Conservation (phyloP, 768 basidiomycete genomes). For the Psilocybe sp. region DNA sequence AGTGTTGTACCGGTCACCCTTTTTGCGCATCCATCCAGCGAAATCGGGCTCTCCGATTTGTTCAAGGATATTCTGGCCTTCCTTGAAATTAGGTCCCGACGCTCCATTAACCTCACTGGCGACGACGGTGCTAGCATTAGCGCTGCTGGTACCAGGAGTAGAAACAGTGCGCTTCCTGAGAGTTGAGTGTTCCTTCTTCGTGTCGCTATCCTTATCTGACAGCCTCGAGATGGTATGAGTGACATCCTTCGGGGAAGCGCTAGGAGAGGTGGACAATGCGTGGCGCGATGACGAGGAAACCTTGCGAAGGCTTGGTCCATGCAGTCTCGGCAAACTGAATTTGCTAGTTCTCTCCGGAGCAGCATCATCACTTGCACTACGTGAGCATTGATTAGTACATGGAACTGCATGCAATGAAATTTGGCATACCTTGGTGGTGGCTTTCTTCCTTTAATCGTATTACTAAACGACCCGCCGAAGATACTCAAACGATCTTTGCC, state of each 20-base stretch:
- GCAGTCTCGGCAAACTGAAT: slow-evolving; percentile 49
- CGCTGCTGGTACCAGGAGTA: slow-evolving; percentile 13
- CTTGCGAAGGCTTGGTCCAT: slow-evolving; percentile 38
- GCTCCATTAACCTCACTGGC: slow-evolving; percentile 14
- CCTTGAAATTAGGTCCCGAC: slow-evolving; percentile 38
- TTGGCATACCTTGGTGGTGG: slow-evolving; percentile 71
- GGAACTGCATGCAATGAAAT: slow-evolving; percentile 1
- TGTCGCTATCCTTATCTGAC: slow-evolving; percentile 15
- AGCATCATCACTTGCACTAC: slow-evolving; percentile 27
- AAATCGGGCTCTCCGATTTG: slow-evolving; percentile 92
- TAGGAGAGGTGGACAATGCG: slow-evolving; percentile 28
- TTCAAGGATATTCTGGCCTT: slow-evolving; percentile 74
- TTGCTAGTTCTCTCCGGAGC: slow-evolving; percentile 42
- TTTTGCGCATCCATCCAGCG: slow-evolving; percentile 94
- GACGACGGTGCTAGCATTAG: slow-evolving; percentile 5
- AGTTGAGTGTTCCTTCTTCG: slow-evolving; percentile 19
- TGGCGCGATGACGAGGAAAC: slow-evolving; percentile 39
- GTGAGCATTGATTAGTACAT: slow-evolving; percentile 1
- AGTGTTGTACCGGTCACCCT: slow-evolving; percentile 85
- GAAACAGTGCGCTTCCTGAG: slow-evolving; percentile 59
- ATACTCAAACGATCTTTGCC: slow-evolving; percentile 72
- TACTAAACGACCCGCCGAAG: slow-evolving; percentile 68
- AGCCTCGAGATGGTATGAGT: neutral
- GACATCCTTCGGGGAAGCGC: slow-evolving; percentile 18
- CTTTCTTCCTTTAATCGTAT: slow-evolving; percentile 70